phyloP scores from a whole-genome alignment of 495 filamentous ascomycete species.

The Penicillium silybi region DNA sequence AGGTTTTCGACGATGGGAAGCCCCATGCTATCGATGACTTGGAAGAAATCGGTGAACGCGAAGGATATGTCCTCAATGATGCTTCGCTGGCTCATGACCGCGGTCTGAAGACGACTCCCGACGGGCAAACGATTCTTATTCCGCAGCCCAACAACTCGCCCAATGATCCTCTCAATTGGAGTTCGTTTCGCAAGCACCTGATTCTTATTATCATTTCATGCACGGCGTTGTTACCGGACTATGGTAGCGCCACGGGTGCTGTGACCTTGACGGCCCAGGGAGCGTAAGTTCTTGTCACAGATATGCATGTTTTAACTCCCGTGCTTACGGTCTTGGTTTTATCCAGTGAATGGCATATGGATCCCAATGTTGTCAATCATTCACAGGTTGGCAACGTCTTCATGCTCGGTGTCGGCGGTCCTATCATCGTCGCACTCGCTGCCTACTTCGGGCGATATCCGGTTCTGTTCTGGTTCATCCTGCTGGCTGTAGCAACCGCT shows the following conservation, averaged over 20 bases:
- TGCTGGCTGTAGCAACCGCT: slow-evolving; percentile 46
- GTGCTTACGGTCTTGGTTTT: not conserved
- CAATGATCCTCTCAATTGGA: slow-evolving; percentile 61
- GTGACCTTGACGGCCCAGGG: slow-evolving; percentile 53
- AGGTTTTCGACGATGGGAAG: not conserved
- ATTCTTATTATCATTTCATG: slow-evolving; percentile 50
- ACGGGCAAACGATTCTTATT: slow-evolving; percentile 48
- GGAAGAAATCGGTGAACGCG: slow-evolving; percentile 19
- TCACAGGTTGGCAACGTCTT: slow-evolving; percentile 56
- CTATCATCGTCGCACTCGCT: slow-evolving; percentile 51
- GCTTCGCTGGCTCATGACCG: slow-evolving; percentile 8
- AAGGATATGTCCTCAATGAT: slow-evolving; percentile 24
- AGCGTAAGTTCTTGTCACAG: slow-evolving; percentile 13
- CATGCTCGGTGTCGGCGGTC: slow-evolving; percentile 53
- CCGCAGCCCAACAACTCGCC: slow-evolving; percentile 56
- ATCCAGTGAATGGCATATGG: slow-evolving; percentile 41
- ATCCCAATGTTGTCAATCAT: slow-evolving; percentile 50
- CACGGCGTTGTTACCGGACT: slow-evolving; percentile 56
- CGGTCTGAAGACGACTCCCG: slow-evolving; percentile 18
- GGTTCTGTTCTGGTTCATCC: slow-evolving; percentile 54
- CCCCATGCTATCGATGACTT: slow-evolving; percentile 5
- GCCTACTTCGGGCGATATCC: slow-evolving; percentile 58
- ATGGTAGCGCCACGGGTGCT: slow-evolving; percentile 52
- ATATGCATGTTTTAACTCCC: not conserved
- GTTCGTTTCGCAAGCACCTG: slow-evolving; percentile 45